Conservation (phyloP, 2,329 filamentous ascomycete species). For the Onygena corvina region DNA sequence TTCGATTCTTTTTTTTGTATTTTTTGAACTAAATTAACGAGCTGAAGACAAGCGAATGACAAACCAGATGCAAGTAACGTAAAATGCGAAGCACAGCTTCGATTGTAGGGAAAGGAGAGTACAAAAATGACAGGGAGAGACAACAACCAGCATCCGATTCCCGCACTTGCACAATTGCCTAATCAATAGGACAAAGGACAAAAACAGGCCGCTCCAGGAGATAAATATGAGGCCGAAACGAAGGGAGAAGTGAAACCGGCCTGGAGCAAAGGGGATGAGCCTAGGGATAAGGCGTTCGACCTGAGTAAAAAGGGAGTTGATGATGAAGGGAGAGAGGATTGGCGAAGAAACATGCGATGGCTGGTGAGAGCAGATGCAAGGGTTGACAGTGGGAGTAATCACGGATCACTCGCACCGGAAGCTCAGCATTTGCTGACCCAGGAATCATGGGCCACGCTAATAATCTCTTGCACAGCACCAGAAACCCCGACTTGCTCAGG, state of each 20-base stretch:
- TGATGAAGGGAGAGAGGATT: slow-evolving; percentile 1
- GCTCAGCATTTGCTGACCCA: neutral
- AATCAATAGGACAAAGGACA: slow-evolving; percentile 21
- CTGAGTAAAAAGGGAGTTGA: too few relatives aligned
- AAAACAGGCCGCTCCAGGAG: slow-evolving; percentile 27
- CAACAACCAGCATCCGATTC: slow-evolving; percentile 42
- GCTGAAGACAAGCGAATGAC: slow-evolving; percentile 9
- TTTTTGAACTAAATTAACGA: slow-evolving; percentile 1
- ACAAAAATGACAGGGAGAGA: slow-evolving; percentile 6
- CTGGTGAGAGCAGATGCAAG: slow-evolving; percentile 2
- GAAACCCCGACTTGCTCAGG: slow-evolving; percentile 12
- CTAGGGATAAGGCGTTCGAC: slow-evolving; percentile 25
- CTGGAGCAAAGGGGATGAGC: slow-evolving; percentile 45
- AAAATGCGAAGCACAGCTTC: slow-evolving; percentile 30
- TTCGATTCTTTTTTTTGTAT: slow-evolving; percentile 1
- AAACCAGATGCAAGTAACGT: slow-evolving; percentile 4
- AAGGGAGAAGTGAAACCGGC: slow-evolving; percentile 27
- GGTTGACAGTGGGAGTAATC: slow-evolving; percentile 7
- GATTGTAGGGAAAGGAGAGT: slow-evolving; percentile 19
- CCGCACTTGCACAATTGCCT: slow-evolving; percentile 20
- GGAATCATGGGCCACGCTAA: slow-evolving; percentile 9
- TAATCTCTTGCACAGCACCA: slow-evolving; percentile 1
- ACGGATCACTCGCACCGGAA: slow-evolving; percentile 8
- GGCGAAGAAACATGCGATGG: neutral
- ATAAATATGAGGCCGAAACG: slow-evolving; percentile 10